A percentile compares a stretch with the other conserved stretches of the same genome.
Evolutionary conservation across 805 yeast species (phyloP).

Genomic region (Suhomyces pyralidae): DNA sequence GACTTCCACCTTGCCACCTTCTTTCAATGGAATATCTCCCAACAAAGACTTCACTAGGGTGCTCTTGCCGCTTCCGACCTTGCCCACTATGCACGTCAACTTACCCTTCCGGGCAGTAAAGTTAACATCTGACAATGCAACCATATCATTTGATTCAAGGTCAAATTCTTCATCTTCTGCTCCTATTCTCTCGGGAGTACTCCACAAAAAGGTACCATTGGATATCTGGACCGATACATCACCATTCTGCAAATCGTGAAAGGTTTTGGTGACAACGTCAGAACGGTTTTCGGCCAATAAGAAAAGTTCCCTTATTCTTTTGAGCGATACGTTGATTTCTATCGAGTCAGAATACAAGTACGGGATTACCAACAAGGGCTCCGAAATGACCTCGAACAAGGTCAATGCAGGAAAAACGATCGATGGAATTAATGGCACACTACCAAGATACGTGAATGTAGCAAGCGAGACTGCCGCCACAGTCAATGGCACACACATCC

Average conservation of each 20-base stretch:
- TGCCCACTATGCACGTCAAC: conserved; percentile 60
- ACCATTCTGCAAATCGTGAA: conserved; percentile 15
- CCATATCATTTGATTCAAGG: conserved; percentile 7
- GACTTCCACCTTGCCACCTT: conserved; percentile 17
- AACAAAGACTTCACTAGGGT: conserved; percentile 52
- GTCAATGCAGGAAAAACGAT: conserved; percentile 68
- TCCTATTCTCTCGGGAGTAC: conserved; percentile 4
- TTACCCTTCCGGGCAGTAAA: conserved; percentile 52
- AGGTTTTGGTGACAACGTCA: conserved; percentile 19
- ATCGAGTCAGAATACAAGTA: conserved; percentile 51
- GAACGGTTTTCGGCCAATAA: conserved; percentile 30
- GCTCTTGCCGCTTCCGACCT: conserved; percentile 68
- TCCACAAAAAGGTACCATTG: conserved; percentile 57
- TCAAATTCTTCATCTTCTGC: conserved; percentile 11
- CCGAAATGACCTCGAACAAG: conserved; percentile 54
- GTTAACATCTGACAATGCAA: conserved; percentile 44
- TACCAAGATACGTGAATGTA: conserved; percentile 43
- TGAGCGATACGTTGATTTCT: conserved; percentile 57
- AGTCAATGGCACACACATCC: conserved; percentile 63
- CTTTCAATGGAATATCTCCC: conserved; percentile 48
- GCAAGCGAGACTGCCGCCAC: conserved; percentile 63
- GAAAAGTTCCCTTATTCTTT: conserved; percentile 50
- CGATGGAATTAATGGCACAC: conserved; percentile 58
- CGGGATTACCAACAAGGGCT: conserved; percentile 60
- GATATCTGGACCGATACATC: conserved; percentile 40